Base-by-base conservation (phyloP, 2,329 filamentous ascomycete genomes). In the Fonsecaea erecta region DNA sequence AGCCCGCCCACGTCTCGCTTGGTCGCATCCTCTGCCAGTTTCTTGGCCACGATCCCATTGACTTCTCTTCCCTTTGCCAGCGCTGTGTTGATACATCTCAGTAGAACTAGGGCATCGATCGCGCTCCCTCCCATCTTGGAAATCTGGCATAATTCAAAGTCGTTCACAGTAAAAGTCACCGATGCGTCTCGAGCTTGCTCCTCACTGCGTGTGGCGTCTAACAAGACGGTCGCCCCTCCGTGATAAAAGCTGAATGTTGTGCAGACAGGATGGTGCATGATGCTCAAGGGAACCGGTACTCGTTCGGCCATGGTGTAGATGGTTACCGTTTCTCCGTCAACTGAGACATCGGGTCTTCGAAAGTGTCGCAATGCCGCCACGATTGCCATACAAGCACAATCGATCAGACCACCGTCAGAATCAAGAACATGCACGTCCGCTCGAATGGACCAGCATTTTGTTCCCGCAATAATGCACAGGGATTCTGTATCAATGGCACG, bases 401-500 rank as follows among this genome's bases (percentile, higher is more conserved):
- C 94, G 37, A 95, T 87, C 48, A 99, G 83, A 72, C 93, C 94
- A 60, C 95, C 95, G 76, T 98, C 94, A 75, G 93, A 92, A 57
- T 92, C 90, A 52, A 98, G 85, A 53, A 98, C 88, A 78, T 99
- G 95, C 24, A 98, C 86, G 76, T 98, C 94, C 21, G 92, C 93
- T 64, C 94, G 88, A 68, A 99, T 85, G 66, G 90, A 90, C 88
- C 95, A 99, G 81, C 91, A 95, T 78, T 96, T 97, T 66, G 90
- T 84, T 7, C 92, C 93, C 11, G 95, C 93, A 30, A 97, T 84
- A 24, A 99, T 91, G 77, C 95, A 99, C 52, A 99, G 85, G 3
- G 93, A 97, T 79, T 99, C 95, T 35, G 93, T 97, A 77, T 98
- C 94, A 46, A 99, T 86, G 6, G 95, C 94, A 71, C 90, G 90